Conservation (phyloP, 2,329 filamentous ascomycete genomes). For the Aspergillus transmontanensis region DNA sequence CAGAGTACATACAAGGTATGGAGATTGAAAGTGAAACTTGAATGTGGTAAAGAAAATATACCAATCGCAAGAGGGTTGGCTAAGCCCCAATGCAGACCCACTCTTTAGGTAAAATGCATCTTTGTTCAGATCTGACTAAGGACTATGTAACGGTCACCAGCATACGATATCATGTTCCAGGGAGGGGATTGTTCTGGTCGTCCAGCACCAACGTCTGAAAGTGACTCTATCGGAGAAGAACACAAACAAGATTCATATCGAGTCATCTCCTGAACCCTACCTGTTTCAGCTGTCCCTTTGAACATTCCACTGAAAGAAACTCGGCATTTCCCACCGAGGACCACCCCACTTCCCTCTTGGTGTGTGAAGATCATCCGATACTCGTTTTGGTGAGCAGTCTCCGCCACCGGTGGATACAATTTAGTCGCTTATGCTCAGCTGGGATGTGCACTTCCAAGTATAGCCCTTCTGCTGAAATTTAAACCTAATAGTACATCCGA, state of each 20-base stretch:
- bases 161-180: not conserved
- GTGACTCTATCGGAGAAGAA: not conserved
- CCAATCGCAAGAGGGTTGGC: conserved; percentile 30
- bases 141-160: not conserved
- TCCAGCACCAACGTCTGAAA: not conserved
- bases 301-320: not conserved
- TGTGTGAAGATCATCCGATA: conserved; percentile 24
- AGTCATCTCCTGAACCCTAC: not conserved
- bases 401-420: conserved; percentile 8
- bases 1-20: conserved; percentile 9
- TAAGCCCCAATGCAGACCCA: conserved; percentile 37
- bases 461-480: conserved; percentile 5
- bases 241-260: not conserved
- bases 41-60: conserved; percentile 14
- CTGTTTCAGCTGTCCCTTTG: not conserved
- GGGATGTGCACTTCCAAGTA: conserved; percentile 7
- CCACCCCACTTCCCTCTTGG: conserved; percentile 13
- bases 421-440: conserved; percentile 11
- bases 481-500: conserved; percentile 2
- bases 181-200: not conserved
- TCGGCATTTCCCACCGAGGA: not conserved
- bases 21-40: conserved; percentile 18
- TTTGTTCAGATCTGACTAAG: conserved; percentile 6
- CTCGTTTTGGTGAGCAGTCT: conserved; percentile 6
- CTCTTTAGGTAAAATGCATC: conserved; percentile 12